Base-by-base conservation (phyloP, 495 filamentous ascomycete genomes). In the Hypoxylon intermedium region DNA sequence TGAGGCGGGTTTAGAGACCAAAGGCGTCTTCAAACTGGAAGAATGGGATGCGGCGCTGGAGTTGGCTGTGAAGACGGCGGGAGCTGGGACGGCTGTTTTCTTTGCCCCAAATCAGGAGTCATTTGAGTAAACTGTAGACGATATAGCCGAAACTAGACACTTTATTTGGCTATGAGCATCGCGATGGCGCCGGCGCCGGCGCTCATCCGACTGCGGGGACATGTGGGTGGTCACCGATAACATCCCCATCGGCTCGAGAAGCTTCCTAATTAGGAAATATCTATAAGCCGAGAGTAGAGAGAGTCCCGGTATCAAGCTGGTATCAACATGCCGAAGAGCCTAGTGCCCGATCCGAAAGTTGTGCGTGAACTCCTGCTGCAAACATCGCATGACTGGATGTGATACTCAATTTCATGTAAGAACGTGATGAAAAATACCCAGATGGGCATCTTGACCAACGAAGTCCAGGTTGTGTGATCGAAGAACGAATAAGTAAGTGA, bases 31-130 rank as follows among this genome's bases (percentile, higher is more conserved):
- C 30, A 56, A 62, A 21, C 12, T 62, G 15, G 50, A 56, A 9
- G 51, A 62, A 16, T 41, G 51, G 41, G 40, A 31, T 9, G 37
- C 34, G 20, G 67, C 50, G 9, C 36, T 54, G 12, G 49, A 53
- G 7, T 42, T 47, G 21, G 24, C 56, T 23, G 50, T 42, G n/a
- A 58, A 43, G 20, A 58, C 48, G 43, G 53, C 62, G 9, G 64
- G 49, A 15, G 54, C 61, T 36, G 66, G 57, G 9, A 62, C 30
- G 26, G 57, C 52, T 9, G 66, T 65, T 33, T 58, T 58, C 44
- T 57, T 63, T 60, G 60, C 56, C 13, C 37, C 60, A 20, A 54
- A 55, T 13, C 7, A 47, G 74, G 65, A 75, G 2, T 37, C 15
- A 6, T 37, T 37, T 13, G 82, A 52, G 72, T 15, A 37, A 4